These are phyloP conservation scores for Solioccasus polychromus DNA, from an alignment of 768 basidiomycete species.

Conservation along the genomic window DNA sequence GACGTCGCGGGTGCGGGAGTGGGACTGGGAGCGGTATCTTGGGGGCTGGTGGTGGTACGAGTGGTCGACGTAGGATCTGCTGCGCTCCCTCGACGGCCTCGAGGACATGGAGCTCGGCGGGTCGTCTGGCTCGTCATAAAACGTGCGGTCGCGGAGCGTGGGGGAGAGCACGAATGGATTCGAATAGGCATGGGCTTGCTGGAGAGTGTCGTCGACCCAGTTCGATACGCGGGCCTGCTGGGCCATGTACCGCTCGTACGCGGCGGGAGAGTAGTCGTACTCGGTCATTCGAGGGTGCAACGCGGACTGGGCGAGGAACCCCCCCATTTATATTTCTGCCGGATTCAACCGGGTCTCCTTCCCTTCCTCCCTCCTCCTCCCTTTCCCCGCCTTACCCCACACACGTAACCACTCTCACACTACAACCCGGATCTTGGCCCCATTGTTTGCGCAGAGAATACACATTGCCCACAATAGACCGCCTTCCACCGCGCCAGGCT, in stretches of 20 bases:
- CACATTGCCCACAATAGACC: too few relatives aligned
- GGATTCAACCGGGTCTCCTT: too few relatives aligned
- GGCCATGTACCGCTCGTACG: constrained; percentile 42
- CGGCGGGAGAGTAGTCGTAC: constrained; percentile 60
- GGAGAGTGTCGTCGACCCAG: constrained; percentile 47
- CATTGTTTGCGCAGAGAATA: too few relatives aligned
- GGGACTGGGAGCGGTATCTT: constrained; percentile 24
- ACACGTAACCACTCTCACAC: too few relatives aligned
- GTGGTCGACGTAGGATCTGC: constrained; percentile 24
- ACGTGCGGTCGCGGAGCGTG: constrained; percentile 28
- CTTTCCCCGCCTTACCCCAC: too few relatives aligned
- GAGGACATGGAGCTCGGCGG: constrained; percentile 18
- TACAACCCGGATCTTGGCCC: too few relatives aligned
- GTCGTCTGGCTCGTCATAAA: constrained; percentile 20
- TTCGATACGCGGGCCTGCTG: constrained; percentile 48
- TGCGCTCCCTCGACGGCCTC: constrained; percentile 22
- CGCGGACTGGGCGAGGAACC: too few relatives aligned
- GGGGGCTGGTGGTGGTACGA: constrained; percentile 17
- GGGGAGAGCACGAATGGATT: constrained; percentile 31
- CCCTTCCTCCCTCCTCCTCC: too few relatives aligned
- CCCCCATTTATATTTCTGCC: too few relatives aligned
- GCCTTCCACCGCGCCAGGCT: too few relatives aligned
- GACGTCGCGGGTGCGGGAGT: constrained; percentile 23
- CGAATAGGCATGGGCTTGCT: constrained; percentile 25
- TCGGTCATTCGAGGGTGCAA: too few relatives aligned